Conservation (phyloP, 192 early-diverging fungal species). For the Oehlia diaphana region DNA sequence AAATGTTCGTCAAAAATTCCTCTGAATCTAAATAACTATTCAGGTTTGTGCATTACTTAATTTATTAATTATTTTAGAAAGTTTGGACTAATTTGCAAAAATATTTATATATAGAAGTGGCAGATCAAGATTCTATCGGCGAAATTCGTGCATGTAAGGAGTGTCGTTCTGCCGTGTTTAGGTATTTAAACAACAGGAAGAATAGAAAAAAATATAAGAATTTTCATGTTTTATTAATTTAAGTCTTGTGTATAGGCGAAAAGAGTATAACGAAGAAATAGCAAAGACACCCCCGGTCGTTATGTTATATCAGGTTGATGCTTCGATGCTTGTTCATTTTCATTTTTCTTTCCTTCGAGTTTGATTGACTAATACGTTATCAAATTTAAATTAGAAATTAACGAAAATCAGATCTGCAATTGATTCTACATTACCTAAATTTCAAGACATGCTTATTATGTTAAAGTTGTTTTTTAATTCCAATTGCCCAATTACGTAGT, state of each 20-base stretch:
- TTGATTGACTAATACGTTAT: neutral
- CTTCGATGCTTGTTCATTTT: neutral
- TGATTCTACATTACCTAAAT: slow-evolving; percentile 55
- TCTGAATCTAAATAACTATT: slow-evolving; percentile 42
- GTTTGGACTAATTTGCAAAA: neutral
- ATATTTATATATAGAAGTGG: slow-evolving; percentile 32
- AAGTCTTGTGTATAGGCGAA: slow-evolving; percentile 32
- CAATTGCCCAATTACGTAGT: neutral
- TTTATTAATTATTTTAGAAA: neutral
- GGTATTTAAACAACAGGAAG: slow-evolving; percentile 28
- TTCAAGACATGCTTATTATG: slow-evolving; percentile 56
- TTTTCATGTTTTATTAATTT: neutral
- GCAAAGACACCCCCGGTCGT: slow-evolving; percentile 34
- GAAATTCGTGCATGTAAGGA: slow-evolving; percentile 59
- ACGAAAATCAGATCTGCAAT: slow-evolving; percentile 39
- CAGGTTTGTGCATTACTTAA: slow-evolving; percentile 33
- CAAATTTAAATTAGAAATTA: slow-evolving; percentile 36
- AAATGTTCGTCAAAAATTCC: slow-evolving; percentile 56
- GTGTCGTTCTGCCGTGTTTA: slow-evolving; percentile 58
- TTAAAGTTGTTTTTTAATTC: slow-evolving; percentile 45
- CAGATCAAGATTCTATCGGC: slow-evolving; percentile 50
- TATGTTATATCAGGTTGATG: slow-evolving; percentile 41
- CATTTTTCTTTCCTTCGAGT: neutral
- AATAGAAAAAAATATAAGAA: neutral
- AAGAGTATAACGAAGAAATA: slow-evolving; percentile 43